Base-by-base conservation (phyloP, 2,329 filamentous ascomycete species). In the Penicillium palitans region DNA sequence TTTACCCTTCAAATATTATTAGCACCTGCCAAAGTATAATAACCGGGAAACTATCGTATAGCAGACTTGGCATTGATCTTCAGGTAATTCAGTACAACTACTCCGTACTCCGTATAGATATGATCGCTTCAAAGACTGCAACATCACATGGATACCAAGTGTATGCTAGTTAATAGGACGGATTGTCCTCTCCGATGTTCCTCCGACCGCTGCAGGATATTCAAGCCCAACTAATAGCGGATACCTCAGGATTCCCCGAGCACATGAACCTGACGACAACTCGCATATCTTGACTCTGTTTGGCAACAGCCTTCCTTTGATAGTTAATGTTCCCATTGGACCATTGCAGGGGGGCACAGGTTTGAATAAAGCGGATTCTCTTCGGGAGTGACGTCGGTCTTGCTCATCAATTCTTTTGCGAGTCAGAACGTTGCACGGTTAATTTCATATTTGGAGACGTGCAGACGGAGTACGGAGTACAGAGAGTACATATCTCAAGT, bases 281-380 rank as follows among this genome's bases (percentile, higher is more conserved):
- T 54, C 17, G 55, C 50, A 54, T 24, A 57, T 57, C 42, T 57
- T 54, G 37, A 54, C 55, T 57, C 9, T 9, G 55, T 57, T 54
- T 48, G 55, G 55, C 42, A 47, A 48, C 50, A 56, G 7, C 39
- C 39, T 52, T 40, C 17, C 2, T 37, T 21, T 4, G 33, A 21
- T 24, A 42, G 7, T 42, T 17, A 40, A 35, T 27, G 17, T 25
- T 52, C 21, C 29, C 13, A 55, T 55, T 51, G 46, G 21, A 17
- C 13, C 12, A 25, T 29, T 12, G 19, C 17, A 9, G 15, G 12
- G 9, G 37, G 5, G 9, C 19, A 37, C 21, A 35, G 21, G 21
- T 31, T 48, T n/a, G 5, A 33, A 47, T 13, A 37, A 24, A 37
- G 46, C 8, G 19, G 29, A 48, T 15, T 35, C 24, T n/a, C 8